phyloP scores from a whole-genome alignment of 768 basidiomycete species.

The Naganishia friedmannii region DNA sequence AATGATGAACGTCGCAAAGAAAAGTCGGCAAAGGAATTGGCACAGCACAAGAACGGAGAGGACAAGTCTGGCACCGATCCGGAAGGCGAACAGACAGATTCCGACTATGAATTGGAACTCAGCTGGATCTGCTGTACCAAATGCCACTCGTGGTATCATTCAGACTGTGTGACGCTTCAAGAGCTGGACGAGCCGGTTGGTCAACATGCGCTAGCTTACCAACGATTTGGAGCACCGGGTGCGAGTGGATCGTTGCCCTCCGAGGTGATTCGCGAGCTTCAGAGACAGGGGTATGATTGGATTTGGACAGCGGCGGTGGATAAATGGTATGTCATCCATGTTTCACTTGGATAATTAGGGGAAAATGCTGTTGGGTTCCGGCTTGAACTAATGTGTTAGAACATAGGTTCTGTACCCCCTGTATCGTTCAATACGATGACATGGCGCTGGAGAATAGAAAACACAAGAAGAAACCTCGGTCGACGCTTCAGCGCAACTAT shows the following conservation, averaged over 20 bases:
- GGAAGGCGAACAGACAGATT: background rate
- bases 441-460: background rate
- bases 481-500: background rate
- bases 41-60: no score
- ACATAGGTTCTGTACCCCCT: slow-evolving; percentile 2
- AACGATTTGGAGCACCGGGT: background rate
- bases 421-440: background rate
- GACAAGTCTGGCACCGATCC: background rate
- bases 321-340: slow-evolving; percentile 1
- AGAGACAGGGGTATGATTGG: slow-evolving; percentile 4
- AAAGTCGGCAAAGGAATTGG: background rate
- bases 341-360: background rate
- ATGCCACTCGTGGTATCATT: slow-evolving; percentile 46
- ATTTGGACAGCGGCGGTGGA: slow-evolving; percentile 9
- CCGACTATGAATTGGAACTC: slow-evolving; percentile 26
- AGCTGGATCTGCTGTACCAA: slow-evolving; percentile 46
- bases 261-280: background rate
- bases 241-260: slow-evolving; percentile 15
- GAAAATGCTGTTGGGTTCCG: no score
- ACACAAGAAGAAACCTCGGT: slow-evolving; percentile 7
- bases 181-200: slow-evolving; percentile 2
- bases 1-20: slow-evolving; percentile 1
- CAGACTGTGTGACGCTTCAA: slow-evolving; percentile 37
- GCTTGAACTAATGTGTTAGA: background rate
- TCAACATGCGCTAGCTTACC: no score